Evolutionary conservation across 352 stramenopile species (phyloP).

Genomic region (Blastocystis sp.): DNA sequence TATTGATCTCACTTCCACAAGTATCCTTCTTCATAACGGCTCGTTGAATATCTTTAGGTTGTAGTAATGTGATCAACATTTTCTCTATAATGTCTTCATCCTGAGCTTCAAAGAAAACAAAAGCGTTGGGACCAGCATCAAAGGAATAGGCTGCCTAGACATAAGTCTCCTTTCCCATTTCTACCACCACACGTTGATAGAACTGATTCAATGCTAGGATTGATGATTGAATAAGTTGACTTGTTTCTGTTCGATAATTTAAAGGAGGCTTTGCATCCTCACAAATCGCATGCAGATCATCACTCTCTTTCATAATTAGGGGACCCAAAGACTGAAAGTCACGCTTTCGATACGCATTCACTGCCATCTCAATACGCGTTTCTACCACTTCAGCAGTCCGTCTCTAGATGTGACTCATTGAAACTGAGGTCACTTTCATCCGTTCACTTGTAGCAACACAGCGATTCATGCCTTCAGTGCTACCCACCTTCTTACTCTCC

Average conservation of each 20-base stretch:
- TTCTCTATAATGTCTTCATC: slow-evolving; percentile 65
- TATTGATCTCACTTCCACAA: no score
- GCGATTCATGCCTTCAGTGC: slow-evolving; percentile 86
- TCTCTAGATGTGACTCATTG: slow-evolving; percentile 73
- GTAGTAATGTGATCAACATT: slow-evolving; percentile 64
- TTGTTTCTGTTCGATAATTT: slow-evolving; percentile 94
- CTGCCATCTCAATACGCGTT: slow-evolving; percentile 77
- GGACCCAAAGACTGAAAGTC: slow-evolving; percentile 88
- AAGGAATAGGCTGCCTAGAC: slow-evolving; percentile 91
- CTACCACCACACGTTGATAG: slow-evolving; percentile 64
- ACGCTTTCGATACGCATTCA: slow-evolving; percentile 76
- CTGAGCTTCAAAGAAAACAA: slow-evolving; percentile 74
- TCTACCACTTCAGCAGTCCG: slow-evolving; percentile 77
- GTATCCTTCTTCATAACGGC: no score
- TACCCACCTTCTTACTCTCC: slow-evolving; percentile 89
- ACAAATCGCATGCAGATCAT: slow-evolving; percentile 94
- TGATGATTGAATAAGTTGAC: slow-evolving; percentile 73
- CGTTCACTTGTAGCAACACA: slow-evolving; percentile 79
- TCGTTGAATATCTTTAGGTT: neutral
- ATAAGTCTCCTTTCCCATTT: slow-evolving; percentile 6
- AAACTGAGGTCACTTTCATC: neutral
- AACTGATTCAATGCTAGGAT: slow-evolving; percentile 87
- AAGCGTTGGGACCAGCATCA: slow-evolving; percentile 92
- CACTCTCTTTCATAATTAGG: slow-evolving; percentile 94
- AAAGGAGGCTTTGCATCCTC: slow-evolving; percentile 93